Conservation (phyloP, 1,139 yeast genomes). For the Zygosaccharomyces sapae region DNA sequence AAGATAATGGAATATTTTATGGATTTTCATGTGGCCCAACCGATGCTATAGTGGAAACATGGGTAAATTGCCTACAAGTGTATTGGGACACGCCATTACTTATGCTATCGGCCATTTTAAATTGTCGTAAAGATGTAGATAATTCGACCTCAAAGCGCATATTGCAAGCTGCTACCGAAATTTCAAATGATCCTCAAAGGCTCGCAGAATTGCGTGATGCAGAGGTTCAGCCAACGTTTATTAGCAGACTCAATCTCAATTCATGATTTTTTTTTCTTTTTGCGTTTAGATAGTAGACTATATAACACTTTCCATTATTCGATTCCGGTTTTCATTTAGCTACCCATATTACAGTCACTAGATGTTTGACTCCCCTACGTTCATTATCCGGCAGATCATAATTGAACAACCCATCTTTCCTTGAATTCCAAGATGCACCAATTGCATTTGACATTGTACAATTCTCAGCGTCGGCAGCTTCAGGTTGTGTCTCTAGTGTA, state of each 20-base stretch:
- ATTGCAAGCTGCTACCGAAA: conserved; percentile 21
- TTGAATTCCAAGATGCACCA: conserved; percentile 41
- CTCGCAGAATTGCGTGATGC: conserved; percentile 15
- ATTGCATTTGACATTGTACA: conserved; percentile 31
- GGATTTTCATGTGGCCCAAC: conserved; percentile 59
- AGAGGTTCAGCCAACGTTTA: conserved; percentile 27
- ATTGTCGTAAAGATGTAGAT: conserved; percentile 40
- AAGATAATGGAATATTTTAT: conserved; percentile 68
- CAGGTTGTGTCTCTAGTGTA: conserved; percentile 12
- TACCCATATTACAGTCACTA: conserved; percentile 33
- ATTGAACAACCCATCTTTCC: conserved; percentile 40
- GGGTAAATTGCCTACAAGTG: conserved; percentile 53
- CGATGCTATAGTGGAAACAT: conserved; percentile 50
- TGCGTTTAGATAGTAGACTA: not conserved
- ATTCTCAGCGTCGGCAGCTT: conserved; percentile 11
- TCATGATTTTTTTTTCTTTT: not conserved
- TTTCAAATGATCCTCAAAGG: conserved; percentile 23
- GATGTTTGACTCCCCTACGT: conserved; percentile 10
- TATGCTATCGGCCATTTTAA: conserved; percentile 52
- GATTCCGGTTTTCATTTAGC: conserved; percentile 16
- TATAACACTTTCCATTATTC: conserved; percentile 1
- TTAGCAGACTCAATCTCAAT: conserved; percentile 22
- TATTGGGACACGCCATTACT: conserved; percentile 67
- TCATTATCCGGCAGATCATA: conserved; percentile 19
- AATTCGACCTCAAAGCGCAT: conserved; percentile 30